These are phyloP conservation scores for Phialophora tarda DNA, from an alignment of 2,329 filamentous ascomycete species.

Conservation along the genomic window DNA sequence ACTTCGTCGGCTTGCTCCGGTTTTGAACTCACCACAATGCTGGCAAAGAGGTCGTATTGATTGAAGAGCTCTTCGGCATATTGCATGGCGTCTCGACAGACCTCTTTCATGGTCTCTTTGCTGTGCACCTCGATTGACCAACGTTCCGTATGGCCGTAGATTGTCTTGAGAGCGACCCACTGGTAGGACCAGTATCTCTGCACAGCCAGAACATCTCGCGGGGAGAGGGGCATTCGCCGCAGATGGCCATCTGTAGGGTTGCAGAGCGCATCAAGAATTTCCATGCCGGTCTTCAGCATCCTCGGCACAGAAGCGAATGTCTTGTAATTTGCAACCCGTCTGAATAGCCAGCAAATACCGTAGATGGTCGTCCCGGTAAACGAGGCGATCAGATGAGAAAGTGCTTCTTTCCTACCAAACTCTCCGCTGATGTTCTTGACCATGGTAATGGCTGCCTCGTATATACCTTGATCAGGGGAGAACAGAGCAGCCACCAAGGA, in stretches of 20 bases:
- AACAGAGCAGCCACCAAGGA: slow-evolving; percentile 80
- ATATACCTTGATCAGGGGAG: slow-evolving; percentile 77
- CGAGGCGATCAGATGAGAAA: slow-evolving; percentile 64
- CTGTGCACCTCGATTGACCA: slow-evolving; percentile 77
- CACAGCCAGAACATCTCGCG: slow-evolving; percentile 68
- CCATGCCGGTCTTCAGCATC: slow-evolving; percentile 66
- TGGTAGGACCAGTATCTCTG: slow-evolving; percentile 81
- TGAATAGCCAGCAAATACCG: slow-evolving; percentile 62
- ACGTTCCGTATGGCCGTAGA: slow-evolving; percentile 79
- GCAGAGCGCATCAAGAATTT: slow-evolving; percentile 68
- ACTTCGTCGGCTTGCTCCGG: slow-evolving; percentile 49
- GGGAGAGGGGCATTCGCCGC: slow-evolving; percentile 61
- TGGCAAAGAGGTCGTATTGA: slow-evolving; percentile 81
- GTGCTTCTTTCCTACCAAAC: slow-evolving; percentile 64
- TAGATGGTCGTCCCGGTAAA: slow-evolving; percentile 63
- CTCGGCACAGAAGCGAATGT: slow-evolving; percentile 65
- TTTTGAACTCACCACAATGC: slow-evolving; percentile 63
- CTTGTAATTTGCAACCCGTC: slow-evolving; percentile 60
- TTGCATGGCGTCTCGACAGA: slow-evolving; percentile 94
- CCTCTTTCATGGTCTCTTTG: slow-evolving; percentile 82
- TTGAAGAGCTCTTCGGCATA: slow-evolving; percentile 85
- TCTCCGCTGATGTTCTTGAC: slow-evolving; percentile 82
- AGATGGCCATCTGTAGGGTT: slow-evolving; percentile 67
- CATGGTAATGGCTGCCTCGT: slow-evolving; percentile 78
- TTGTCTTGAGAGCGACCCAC: slow-evolving; percentile 80